Conservation (phyloP, 345 rosid species). For the Citrus maxima region DNA sequence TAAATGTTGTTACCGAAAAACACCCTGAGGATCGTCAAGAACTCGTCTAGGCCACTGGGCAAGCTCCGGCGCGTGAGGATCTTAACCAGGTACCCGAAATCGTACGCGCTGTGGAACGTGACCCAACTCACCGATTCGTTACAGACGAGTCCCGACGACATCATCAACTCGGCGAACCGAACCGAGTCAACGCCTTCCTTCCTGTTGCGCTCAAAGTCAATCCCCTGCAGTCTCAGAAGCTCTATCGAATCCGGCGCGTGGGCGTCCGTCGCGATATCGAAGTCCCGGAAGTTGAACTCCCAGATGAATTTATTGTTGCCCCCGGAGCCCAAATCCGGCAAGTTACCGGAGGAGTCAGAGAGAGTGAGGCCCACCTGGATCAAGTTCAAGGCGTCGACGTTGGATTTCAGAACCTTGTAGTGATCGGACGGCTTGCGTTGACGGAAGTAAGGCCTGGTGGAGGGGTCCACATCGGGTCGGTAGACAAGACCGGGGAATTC, state of each 20-base stretch:
- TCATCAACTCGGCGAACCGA: constrained; percentile 70
- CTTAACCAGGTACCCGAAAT: constrained; percentile 86
- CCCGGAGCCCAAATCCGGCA: constrained; percentile 53
- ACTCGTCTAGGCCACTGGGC: constrained; percentile 50
- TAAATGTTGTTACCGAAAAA: constrained; percentile 64
- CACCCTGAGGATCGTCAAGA: constrained; percentile 39
- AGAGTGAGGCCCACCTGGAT: constrained; percentile 88
- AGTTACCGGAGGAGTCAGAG: constrained; percentile 50
- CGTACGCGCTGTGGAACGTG: constrained; percentile 91
- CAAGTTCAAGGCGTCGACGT: constrained; percentile 73
- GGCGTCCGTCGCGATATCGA: constrained; percentile 56
- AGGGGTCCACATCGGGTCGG: constrained; percentile 25
- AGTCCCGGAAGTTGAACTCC: constrained; percentile 84
- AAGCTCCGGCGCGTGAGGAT: constrained; percentile 61
- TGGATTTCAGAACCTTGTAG: constrained; percentile 66
- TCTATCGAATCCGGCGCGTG: constrained; percentile 87
- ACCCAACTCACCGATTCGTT: constrained; percentile 84
- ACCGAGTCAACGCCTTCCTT: constrained; percentile 55
- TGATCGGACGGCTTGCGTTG: constrained; percentile 47
- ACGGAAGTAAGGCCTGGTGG: constrained; percentile 7
- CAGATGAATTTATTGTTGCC: constrained; percentile 42
- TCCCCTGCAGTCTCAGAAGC: constrained; percentile 70
- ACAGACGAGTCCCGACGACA: constrained; percentile 82
- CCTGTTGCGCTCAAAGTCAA: constrained; percentile 63
- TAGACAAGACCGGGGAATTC: constrained; percentile 80